Evolutionary conservation across 495 filamentous ascomycete species (phyloP).

Genomic region (Paragyromitra xinjiangensis): DNA sequence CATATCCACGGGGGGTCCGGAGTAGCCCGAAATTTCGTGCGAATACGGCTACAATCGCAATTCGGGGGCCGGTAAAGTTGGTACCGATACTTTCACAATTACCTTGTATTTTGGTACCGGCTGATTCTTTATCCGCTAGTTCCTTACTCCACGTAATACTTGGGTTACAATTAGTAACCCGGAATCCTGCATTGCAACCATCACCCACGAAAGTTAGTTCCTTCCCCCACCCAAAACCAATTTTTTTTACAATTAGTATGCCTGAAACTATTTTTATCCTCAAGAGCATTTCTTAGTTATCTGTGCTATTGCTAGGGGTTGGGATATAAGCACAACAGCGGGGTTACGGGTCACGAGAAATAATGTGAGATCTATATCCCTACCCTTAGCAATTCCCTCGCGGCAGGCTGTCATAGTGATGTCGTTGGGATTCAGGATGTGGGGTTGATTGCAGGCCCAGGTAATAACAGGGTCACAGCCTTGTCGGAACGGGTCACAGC

Average conservation of each 20-base stretch:
- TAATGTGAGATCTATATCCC: too few species aligned
- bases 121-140: conserved; percentile 27
- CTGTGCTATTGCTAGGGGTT: background rate
- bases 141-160: background rate
- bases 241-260: background rate
- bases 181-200: background rate
- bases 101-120: background rate
- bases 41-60: conserved; percentile 3
- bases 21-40: conserved; percentile 3
- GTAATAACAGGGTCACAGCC: conserved; percentile 23
- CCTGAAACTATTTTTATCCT: background rate
- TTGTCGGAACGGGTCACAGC: background rate
- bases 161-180: background rate
- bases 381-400: background rate
- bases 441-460: background rate
- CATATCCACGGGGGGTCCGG: background rate
- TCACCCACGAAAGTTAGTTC: background rate
- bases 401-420: background rate
- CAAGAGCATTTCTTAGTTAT: background rate
- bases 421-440: background rate
- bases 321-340: too few species aligned
- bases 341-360: too few species aligned
- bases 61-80: background rate
- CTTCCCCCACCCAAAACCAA: background rate
- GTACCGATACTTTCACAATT: background rate